phyloP scores from a whole-genome alignment of 441 rosid genomes.

The Arabidopsis hybrid region DNA sequence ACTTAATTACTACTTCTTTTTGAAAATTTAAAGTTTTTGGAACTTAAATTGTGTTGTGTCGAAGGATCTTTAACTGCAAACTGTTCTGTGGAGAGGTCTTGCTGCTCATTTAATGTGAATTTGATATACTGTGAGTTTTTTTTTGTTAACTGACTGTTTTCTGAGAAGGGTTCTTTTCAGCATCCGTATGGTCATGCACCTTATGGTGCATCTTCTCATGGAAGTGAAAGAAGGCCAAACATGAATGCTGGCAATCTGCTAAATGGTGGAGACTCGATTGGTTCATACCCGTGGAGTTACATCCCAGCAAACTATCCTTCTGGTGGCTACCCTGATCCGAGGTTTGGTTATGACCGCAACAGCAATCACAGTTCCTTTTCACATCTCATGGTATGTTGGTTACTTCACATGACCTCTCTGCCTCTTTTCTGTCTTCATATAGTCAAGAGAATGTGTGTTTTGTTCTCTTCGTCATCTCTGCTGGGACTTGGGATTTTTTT shows the following conservation, averaged over 20 bases:
- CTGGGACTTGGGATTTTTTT: not conserved
- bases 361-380: constrained; percentile 48
- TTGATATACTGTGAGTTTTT: not conserved
- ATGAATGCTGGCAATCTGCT: constrained; percentile 38
- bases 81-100: constrained; percentile 1
- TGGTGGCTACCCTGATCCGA: constrained; percentile 54
- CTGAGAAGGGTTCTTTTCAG: constrained; percentile 55
- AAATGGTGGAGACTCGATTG: constrained; percentile 48
- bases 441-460: constrained; percentile 7
- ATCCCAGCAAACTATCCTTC: constrained; percentile 45
- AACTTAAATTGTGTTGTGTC: not conserved
- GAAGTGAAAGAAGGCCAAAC: constrained; percentile 32
- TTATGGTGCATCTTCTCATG: constrained; percentile 53
- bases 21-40: not conserved
- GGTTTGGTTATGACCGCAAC: constrained; percentile 57
- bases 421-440: constrained; percentile 18
- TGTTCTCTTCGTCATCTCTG: not conserved
- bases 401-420: not conserved
- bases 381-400: constrained; percentile 53
- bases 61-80: not conserved
- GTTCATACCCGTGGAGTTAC: constrained; percentile 53
- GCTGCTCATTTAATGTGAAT: constrained; percentile 9
- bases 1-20: constrained; percentile 18
- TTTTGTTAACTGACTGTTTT: constrained; percentile 47
- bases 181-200: constrained; percentile 52